These are phyloP conservation scores for Heliamphora pulchella DNA, from an alignment of 179 eudicot species.

Conservation along the genomic window DNA sequence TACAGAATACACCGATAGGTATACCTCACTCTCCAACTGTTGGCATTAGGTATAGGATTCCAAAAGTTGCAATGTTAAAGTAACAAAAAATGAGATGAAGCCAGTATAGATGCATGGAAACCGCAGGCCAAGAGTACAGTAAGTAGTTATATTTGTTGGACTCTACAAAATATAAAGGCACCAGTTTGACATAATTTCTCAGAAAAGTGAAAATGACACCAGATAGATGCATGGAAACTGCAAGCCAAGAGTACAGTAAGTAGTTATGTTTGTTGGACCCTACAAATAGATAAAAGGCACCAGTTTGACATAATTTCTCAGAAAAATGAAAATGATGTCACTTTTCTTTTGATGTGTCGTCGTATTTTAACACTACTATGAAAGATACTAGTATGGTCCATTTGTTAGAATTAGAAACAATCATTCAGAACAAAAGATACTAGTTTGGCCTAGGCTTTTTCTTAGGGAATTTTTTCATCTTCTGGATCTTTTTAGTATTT, in stretches of 20 bases:
- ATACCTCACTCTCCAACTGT: not conserved
- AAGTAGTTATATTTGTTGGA: no score
- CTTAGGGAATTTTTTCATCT: no score
- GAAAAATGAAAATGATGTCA: not conserved
- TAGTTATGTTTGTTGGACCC: not conserved
- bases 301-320: not conserved
- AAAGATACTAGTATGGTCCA: conserved; percentile 11
- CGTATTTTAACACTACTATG: not conserved
- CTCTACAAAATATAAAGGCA: not conserved
- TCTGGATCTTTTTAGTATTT: no score
- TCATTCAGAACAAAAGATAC: not conserved
- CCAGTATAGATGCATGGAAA: conserved; percentile 1
- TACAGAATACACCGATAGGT: no score
- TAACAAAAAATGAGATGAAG: conserved; percentile 1
- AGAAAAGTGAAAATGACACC: not conserved
- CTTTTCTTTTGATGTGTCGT: not conserved
- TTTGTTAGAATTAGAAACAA: not conserved
- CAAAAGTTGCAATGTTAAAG: not conserved
- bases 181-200: no score
- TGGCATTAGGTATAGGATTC: not conserved
- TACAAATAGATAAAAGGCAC: not conserved
- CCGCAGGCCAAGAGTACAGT: not conserved
- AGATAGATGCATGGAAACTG: not conserved
- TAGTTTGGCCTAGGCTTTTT: no score
- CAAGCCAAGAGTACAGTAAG: not conserved